Conservation (phyloP, 345 rosid genomes). For the Arabidopsis arenosa region DNA sequence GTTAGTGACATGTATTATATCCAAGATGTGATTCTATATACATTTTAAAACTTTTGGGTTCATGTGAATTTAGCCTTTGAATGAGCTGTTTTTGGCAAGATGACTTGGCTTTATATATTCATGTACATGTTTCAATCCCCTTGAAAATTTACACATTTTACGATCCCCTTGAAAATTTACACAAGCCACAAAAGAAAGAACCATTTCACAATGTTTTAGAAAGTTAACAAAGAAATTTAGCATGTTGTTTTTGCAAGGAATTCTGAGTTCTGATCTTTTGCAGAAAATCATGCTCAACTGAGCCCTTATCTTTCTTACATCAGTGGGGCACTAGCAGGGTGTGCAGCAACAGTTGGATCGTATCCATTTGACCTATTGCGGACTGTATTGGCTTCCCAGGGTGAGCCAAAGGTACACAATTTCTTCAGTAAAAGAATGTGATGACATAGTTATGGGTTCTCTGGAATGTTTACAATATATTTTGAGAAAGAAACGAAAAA, state of each 20-base stretch:
- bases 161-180: neutral
- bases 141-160: no score
- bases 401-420: conserved; percentile 25
- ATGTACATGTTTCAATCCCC: neutral
- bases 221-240: neutral
- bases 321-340: conserved; percentile 18
- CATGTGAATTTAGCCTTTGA: neutral
- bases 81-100: neutral
- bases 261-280: neutral
- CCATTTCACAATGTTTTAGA: neutral
- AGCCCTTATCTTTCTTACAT: conserved; percentile 30
- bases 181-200: neutral
- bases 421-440: neutral
- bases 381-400: conserved; percentile 29
- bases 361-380: conserved; percentile 23
- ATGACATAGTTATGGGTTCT: neutral
- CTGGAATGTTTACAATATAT: neutral
- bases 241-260: neutral
- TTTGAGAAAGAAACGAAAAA: neutral
- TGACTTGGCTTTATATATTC: neutral
- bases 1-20: neutral
- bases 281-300: conserved; percentile 23
- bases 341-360: conserved; percentile 18
- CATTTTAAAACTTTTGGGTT: neutral
- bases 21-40: neutral